phyloP scores from a whole-genome alignment of 2,329 filamentous ascomycete species.

The Neurospora sp. region DNA sequence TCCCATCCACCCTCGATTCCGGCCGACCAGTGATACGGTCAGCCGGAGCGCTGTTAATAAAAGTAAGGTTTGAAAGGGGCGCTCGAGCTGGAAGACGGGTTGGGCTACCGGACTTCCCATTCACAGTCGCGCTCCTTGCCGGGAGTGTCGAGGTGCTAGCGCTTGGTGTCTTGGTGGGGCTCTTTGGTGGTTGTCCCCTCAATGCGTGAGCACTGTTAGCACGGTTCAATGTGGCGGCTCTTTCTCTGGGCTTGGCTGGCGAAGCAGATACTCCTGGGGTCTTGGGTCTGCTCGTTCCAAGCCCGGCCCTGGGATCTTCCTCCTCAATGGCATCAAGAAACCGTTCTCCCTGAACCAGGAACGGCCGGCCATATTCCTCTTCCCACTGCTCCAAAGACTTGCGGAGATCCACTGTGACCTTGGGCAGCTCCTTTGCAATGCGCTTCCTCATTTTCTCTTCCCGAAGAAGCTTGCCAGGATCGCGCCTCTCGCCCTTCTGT shows the following conservation, averaged over 20 bases:
- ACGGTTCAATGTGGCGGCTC: slow-evolving; percentile 25
- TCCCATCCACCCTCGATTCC: slow-evolving; percentile 28
- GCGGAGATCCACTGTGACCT: slow-evolving; percentile 73
- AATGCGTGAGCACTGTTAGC: slow-evolving; percentile 27
- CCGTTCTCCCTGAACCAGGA: slow-evolving; percentile 83
- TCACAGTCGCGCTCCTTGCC: slow-evolving; percentile 17
- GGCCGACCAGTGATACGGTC: slow-evolving; percentile 30
- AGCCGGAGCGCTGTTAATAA: slow-evolving; percentile 72
- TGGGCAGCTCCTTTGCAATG: slow-evolving; percentile 91
- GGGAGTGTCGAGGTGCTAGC: slow-evolving; percentile 24
- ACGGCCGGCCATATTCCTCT: slow-evolving; percentile 85
- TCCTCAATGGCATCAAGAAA: slow-evolving; percentile 79
- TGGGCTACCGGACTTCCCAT: slow-evolving; percentile 39
- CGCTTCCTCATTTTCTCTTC: slow-evolving; percentile 99
- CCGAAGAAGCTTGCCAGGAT: slow-evolving; percentile 83
- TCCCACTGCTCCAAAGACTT: slow-evolving; percentile 82
- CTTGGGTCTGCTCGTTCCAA: slow-evolving; percentile 56
- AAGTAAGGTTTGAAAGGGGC: slow-evolving; percentile 57
- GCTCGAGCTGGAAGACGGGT: slow-evolving; percentile 60
- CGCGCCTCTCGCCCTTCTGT: slow-evolving; percentile 85
- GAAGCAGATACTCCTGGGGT: slow-evolving; percentile 57
- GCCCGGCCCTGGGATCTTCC: slow-evolving; percentile 45
- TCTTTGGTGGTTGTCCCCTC: slow-evolving; percentile 27
- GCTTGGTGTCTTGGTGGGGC: slow-evolving; percentile 45
- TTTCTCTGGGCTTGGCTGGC: slow-evolving; percentile 28